Percentiles rank a stretch among this genome's conserved stretches.
phyloP scores from a whole-genome alignment of 2,329 filamentous ascomycete species.

The Arthroderma sp. region DNA sequence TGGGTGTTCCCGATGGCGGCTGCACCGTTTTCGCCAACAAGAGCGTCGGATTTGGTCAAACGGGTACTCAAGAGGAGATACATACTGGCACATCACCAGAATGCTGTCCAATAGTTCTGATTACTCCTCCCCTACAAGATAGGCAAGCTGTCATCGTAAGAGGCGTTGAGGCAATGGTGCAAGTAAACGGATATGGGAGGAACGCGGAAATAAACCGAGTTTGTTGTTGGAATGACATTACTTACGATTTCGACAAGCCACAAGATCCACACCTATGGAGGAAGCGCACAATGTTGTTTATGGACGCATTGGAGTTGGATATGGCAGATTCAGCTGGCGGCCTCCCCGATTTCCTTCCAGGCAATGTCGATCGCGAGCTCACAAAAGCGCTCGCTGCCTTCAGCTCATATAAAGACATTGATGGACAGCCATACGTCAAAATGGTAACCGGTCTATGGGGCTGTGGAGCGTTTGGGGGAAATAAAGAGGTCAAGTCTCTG shows the following conservation, averaged over 20 bases:
- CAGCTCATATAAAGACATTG: background rate
- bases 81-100: constrained; percentile 7
- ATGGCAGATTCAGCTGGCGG: background rate
- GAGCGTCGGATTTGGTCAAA: constrained; percentile 7
- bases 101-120: constrained; percentile 4
- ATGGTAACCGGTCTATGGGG: constrained; percentile 10
- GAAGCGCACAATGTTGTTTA: constrained; percentile 7
- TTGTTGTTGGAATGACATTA: too few relatives aligned
- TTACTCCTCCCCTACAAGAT: constrained; percentile 3
- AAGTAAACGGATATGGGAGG: constrained; percentile 6
- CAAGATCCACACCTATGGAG: constrained; percentile 2
- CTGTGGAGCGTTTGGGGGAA: constrained; percentile 9
- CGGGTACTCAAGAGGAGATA: constrained; percentile 7
- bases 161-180: constrained; percentile 7
- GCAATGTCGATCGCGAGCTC: constrained; percentile 7
- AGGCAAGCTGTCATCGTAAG: constrained; percentile 6
- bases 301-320: constrained; percentile 8
- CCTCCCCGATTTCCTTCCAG: constrained; percentile 6
- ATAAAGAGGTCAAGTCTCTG: constrained; percentile 6
- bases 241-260: too few relatives aligned
- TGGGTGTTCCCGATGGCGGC: constrained; percentile 8
- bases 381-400: constrained; percentile 7
- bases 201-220: constrained; percentile 2
- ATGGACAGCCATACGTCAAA: constrained; percentile 1
- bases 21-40: constrained; percentile 10